Base-by-base conservation (phyloP, 345 rosid genomes). In the Dovyalis caffra region DNA sequence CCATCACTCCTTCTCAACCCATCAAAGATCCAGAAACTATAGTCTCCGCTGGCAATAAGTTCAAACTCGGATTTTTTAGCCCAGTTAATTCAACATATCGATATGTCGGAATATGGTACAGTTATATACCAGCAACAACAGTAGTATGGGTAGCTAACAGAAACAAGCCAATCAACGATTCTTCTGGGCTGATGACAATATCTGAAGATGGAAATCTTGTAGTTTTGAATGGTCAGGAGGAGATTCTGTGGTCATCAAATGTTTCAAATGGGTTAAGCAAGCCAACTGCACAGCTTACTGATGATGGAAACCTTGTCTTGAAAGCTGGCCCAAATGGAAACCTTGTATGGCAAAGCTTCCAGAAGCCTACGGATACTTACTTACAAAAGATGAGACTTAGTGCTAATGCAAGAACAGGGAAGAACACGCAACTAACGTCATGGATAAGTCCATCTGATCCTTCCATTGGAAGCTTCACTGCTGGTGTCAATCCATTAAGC, bases 161-260 rank as follows among this genome's bases (percentile, higher is more conserved):
- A 53, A 63, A 76, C 70, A 37, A 11, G 32, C 71, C 71, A 26
- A 29, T 74, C 35, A 65, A 26, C 26, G 77, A 74, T 65, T 65
- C 77, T 49, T 89, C 89, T 0, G 88, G 88, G 53, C 34, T 73
- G 9, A 2, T 88, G 20, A 78, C 61, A n/a, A 33, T 65, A 5
- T 65, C 45, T 0, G 56, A 72, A 0, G 77, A 88, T 18, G 90
- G 97, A 4, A 85, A 87, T 45, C 77, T 74, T 8, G 86, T 81
- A 26, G 77, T 88, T 51, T 73, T 68, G 35, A 81, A 84, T 68
- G 83, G 86, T 26, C 37, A 74, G 53, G n/a, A n/a, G n/a, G n/a
- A n/a, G n/a, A n/a, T n/a, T n/a, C n/a, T n/a, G n/a, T n/a, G n/a
- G n/a, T n/a, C n/a, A n/a, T n/a, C n/a, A n/a, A n/a, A n/a, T n/a